Percentiles rank a stretch among this genome's conserved stretches.
Evolutionary conservation across 139 green algal species (phyloP).

Genomic region (Tetradesmus lagerheimii): DNA sequence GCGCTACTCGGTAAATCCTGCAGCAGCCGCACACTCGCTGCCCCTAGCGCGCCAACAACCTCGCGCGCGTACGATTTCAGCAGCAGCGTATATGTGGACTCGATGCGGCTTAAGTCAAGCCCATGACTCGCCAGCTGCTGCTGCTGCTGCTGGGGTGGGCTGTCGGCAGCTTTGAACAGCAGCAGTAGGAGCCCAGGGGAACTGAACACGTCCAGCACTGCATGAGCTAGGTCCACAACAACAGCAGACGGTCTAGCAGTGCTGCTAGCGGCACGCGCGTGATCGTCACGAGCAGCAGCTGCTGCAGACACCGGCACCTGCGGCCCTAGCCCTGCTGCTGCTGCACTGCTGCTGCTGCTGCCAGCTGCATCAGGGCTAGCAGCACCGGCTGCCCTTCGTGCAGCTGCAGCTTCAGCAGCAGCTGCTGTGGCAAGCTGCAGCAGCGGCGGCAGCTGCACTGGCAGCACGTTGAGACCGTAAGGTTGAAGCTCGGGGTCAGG

Average conservation of each 20-base stretch:
- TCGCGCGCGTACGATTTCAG: conserved; percentile 65
- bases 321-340: neutral
- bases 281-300: conserved; percentile 27
- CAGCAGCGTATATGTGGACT: conserved; percentile 50
- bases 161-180: neutral
- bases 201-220: conserved; percentile 22
- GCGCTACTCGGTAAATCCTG: conserved; percentile 35
- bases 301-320: neutral
- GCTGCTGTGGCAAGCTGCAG: conserved; percentile 25
- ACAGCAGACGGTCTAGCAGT: neutral
- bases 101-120: conserved; percentile 42
- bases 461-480: neutral
- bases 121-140: neutral
- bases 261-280: neutral
- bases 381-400: neutral
- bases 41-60: conserved; percentile 59
- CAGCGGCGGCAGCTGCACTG: conserved; percentile 9
- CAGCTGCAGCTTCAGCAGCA: conserved; percentile 27
- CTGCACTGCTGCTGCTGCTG: neutral
- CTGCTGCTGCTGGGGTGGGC: neutral
- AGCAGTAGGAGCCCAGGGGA: conserved; percentile 14
- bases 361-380: neutral
- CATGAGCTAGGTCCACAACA: conserved; percentile 1
- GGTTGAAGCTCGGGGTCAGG: neutral
- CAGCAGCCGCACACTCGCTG: conserved; percentile 54